Conservation (phyloP, 148 eudicot species). For the Selenicereus undatus region DNA sequence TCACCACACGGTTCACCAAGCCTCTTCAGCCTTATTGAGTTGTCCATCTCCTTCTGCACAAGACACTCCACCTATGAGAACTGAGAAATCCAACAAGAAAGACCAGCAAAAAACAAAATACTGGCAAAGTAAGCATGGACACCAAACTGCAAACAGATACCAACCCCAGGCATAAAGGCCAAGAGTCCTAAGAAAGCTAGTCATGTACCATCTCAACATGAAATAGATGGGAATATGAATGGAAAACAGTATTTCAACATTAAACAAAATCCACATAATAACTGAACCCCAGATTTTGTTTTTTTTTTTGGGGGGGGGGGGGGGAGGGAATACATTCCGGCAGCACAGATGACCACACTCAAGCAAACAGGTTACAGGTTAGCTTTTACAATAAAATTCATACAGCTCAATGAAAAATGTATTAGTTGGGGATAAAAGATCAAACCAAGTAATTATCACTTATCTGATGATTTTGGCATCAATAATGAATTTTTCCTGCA, state of each 20-base stretch:
- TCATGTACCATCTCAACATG: neutral
- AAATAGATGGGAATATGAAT: neutral
- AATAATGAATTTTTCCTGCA: too few relatives aligned
- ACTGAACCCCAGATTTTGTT: too few relatives aligned
- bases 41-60: slow-evolving; percentile 76
- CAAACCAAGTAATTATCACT: too few relatives aligned
- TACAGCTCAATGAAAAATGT: too few relatives aligned
- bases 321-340: too few relatives aligned
- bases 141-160: neutral
- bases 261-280: neutral
- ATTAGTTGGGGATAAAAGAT: too few relatives aligned
- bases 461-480: too few relatives aligned
- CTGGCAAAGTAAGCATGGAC: neutral
- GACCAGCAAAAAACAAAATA: neutral
- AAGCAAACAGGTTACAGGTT: neutral
- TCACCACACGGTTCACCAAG: slow-evolving; percentile 86
- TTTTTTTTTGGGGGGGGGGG: too few relatives aligned
- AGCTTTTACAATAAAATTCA: too few relatives aligned
- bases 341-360: neutral
- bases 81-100: neutral
- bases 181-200: neutral
- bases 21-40: slow-evolving; percentile 50
- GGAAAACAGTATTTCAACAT: neutral
- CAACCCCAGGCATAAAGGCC: neutral
- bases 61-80: slow-evolving; percentile 7